Conservation (phyloP, 805 yeast genomes). For the Lachancea cidri region DNA sequence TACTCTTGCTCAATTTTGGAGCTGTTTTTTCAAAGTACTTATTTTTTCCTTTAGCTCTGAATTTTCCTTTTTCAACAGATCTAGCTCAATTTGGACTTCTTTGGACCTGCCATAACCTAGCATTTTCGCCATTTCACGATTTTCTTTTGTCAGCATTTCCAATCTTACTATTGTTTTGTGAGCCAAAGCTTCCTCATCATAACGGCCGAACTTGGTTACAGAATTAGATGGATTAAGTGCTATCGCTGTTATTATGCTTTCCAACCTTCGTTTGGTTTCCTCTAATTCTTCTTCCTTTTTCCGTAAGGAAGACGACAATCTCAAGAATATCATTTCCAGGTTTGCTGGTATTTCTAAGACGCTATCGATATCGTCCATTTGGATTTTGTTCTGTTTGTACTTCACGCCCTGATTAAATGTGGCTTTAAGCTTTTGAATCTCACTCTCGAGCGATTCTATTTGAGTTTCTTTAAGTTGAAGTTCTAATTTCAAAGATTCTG, state of each 20-base stretch:
- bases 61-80: constrained; percentile 49
- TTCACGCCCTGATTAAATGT: constrained; percentile 33
- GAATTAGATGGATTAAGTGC: constrained; percentile 45
- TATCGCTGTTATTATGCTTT: constrained; percentile 53
- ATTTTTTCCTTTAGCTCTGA: constrained; percentile 37
- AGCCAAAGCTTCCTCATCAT: constrained; percentile 69
- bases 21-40: constrained; percentile 4
- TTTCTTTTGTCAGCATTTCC: constrained; percentile 58
- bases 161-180: constrained; percentile 65
- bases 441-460: constrained; percentile 42
- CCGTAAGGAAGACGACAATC: constrained; percentile 43
- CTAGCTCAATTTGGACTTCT: constrained; percentile 64
- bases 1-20: no score
- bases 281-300: constrained; percentile 47
- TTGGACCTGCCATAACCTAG: constrained; percentile 71
- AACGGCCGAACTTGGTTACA: constrained; percentile 51
- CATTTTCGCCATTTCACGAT: constrained; percentile 64
- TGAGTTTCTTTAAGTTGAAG: constrained; percentile 51
- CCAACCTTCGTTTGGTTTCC: constrained; percentile 59
- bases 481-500: constrained; percentile 43
- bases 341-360: constrained; percentile 38
- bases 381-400: constrained; percentile 31
- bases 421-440: constrained; percentile 35
- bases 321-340: constrained; percentile 44
- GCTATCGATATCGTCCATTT: constrained; percentile 6